Evolutionary conservation across 495 filamentous ascomycete genomes (phyloP), one percentile per base, ranked within the genome.

Genomic region (Lophium mytilinum): DNA sequence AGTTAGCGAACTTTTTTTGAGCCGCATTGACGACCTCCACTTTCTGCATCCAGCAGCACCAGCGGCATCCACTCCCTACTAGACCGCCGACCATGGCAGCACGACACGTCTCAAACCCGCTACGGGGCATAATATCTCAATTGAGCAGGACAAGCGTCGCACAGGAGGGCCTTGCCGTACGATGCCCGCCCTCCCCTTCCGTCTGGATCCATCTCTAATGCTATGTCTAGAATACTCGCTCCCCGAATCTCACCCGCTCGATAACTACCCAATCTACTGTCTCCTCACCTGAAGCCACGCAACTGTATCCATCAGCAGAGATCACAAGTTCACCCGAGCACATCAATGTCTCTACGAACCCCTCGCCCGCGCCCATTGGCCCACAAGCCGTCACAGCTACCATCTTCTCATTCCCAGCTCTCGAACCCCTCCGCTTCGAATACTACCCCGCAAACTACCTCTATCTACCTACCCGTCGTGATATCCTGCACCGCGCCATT

Each of bases 401-500:
- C 48, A 80, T 95, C 75, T 87, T 96, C 82, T 73, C 78, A 64
- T 99, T 96, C 76, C 93, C 94, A 36, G 76, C 83, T 14, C 83
- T 97, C 76, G 90, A 96, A 70, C 93, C 93, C 19, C 68, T 83
- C 46, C 80, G 83, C 37, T 86, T 95, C 69, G 81, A 87, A 58
- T 70, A 82, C 68, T 97, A 90, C 77, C 83, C 87, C 8, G 71
- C 80, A 55, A 87, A 85, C 57, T 87, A 96, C 68, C 84, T 99
- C 6, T 69, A 84, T 67, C 79, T 96, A 45, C 93, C 93, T 6
- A 77, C 95, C 14, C 88, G 93, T 9, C 84, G 86, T 66, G 93
- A 99, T 66, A 84, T 99, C 54, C 83, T 99, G 17, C 94, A 97
- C 71, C 82, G 91, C 33, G 93, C 94, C 57, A 80, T 97, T 17